phyloP scores from a whole-genome alignment of 257 asterid genomes.

The Marsdenia floribunda region DNA sequence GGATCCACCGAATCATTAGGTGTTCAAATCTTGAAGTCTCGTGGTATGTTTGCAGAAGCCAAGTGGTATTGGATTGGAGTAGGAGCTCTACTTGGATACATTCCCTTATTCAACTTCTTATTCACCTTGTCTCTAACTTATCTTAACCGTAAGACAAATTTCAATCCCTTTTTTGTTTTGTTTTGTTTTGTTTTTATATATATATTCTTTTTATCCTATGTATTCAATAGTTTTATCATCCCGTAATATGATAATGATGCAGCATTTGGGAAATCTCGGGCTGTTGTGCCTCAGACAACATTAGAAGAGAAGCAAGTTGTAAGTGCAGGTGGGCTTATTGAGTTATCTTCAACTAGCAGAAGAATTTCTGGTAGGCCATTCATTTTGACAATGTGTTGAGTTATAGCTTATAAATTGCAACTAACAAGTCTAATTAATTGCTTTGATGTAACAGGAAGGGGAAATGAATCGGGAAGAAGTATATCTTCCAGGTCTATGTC shows the following conservation, averaged over 20 bases:
- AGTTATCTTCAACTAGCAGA: slow-evolving; percentile 27
- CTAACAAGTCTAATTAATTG: not conserved
- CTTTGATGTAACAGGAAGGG: not conserved
- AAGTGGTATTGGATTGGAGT: slow-evolving; percentile 48
- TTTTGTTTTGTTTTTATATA: no score
- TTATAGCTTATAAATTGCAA: not conserved
- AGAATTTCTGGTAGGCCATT: slow-evolving; percentile 8
- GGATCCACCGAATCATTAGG: slow-evolving; percentile 28
- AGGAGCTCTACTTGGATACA: slow-evolving; percentile 37
- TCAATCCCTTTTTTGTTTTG: not conserved
- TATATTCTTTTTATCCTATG: slow-evolving; percentile 9
- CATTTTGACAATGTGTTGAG: no score
- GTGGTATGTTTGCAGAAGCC: slow-evolving; percentile 36
- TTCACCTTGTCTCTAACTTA: slow-evolving; percentile 34
- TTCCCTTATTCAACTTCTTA: slow-evolving; percentile 24
- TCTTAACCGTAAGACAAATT: slow-evolving; percentile 62
- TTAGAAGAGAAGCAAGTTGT: slow-evolving; percentile 29
- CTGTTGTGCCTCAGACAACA: slow-evolving; percentile 41
- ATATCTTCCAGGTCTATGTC: slow-evolving; percentile 15
- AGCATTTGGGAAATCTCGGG: slow-evolving; percentile 69
- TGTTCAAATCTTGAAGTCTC: slow-evolving; percentile 24
- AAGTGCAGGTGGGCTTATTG: slow-evolving; percentile 30
- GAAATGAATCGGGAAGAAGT: slow-evolving; percentile 11
- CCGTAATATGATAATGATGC: slow-evolving; percentile 16
- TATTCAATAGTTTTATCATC: not conserved